Base-by-base conservation (phyloP, 345 rosid genomes). In the Populus deltoides region DNA sequence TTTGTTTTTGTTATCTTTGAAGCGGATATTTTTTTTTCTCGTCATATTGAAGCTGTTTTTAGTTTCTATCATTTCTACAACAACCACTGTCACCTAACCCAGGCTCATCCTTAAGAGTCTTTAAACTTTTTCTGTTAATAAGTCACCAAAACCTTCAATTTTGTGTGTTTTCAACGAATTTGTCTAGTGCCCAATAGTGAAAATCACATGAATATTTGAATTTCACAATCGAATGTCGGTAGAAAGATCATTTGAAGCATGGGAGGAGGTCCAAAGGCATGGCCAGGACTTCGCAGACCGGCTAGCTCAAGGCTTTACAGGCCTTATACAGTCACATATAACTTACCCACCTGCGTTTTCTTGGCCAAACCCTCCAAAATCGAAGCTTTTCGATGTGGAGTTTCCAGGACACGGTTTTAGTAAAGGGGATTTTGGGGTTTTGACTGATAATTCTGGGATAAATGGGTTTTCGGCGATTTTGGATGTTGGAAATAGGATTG, bases 201-300 rank as follows among this genome's bases (percentile, higher is more conserved):
- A 62, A 63, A 70, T 76, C 65, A 41, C n/a, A 59, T 33, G 73
- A 68, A 61, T 71, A 61, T 9, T 25, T 71, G 77, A 70, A 27
- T 66, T 67, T 27, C 66, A 38, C 20, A 16, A n/a, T 36, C 51
- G 71, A 66, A 94, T 93, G 97, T 94, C 98, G 17, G 91, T 89
- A 68, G 98, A 92, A 81, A 92, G 97, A 76, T 90, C 97, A 36
- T 87, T 94, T 31, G 98, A 93, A 84, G 97, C 97, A 9, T 94
- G 98, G 98, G 98, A 94, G 83, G 97, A 90, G 89, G 97, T 94
- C 67, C 98, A 92, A 75, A 84, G 98, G 73, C 98, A 94, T 35
- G 97, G 98, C 15, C 97, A 85, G 83, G 98, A 93, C 88, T 80
- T 94, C 8, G 98, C 98, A 33, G 98, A 92, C 79, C 74, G 97